phyloP scores from a whole-genome alignment of 441 rosid genomes.

The Melianthus villosus region DNA sequence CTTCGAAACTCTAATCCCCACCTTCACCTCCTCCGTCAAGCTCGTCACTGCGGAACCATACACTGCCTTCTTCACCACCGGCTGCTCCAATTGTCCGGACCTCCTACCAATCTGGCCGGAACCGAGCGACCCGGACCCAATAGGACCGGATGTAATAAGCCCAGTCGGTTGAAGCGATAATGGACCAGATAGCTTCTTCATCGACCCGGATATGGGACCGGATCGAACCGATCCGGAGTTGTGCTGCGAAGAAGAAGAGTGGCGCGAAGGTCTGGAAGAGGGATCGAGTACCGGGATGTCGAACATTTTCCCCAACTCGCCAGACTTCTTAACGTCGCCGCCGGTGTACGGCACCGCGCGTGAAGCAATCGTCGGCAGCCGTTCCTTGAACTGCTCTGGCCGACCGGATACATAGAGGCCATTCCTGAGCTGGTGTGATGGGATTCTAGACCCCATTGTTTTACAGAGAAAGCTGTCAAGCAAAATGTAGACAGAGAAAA shows the following conservation, averaged over 20 bases:
- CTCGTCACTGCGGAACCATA: constrained; percentile 77
- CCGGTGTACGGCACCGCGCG: constrained; percentile 60
- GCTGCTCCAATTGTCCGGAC: constrained; percentile 36
- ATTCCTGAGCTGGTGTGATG: constrained; percentile 51
- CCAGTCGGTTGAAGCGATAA: constrained; percentile 69
- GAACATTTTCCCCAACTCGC: constrained; percentile 69
- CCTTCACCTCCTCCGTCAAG: constrained; percentile 41
- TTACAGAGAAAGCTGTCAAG: not conserved
- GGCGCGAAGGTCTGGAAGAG: constrained; percentile 22
- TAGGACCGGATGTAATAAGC: constrained; percentile 64
- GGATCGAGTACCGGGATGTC: constrained; percentile 35
- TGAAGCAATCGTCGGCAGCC: constrained; percentile 40
- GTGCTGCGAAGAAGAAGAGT: constrained; percentile 44
- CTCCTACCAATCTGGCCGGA: constrained; percentile 15
- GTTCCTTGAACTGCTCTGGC: constrained; percentile 36
- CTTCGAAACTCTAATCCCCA: constrained; percentile 64
- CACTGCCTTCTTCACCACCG: constrained; percentile 26
- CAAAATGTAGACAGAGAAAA: not conserved
- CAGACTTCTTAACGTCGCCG: constrained; percentile 60
- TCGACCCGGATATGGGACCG: constrained; percentile 46
- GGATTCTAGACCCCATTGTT: constrained; percentile 37
- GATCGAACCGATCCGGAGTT: constrained; percentile 74
- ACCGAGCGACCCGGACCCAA: no score
- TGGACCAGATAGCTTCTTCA: constrained; percentile 56
- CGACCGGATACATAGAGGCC: constrained; percentile 57